phyloP scores from a whole-genome alignment of 2,329 filamentous ascomycete species.

The Aspergillus ochraceoroseus region DNA sequence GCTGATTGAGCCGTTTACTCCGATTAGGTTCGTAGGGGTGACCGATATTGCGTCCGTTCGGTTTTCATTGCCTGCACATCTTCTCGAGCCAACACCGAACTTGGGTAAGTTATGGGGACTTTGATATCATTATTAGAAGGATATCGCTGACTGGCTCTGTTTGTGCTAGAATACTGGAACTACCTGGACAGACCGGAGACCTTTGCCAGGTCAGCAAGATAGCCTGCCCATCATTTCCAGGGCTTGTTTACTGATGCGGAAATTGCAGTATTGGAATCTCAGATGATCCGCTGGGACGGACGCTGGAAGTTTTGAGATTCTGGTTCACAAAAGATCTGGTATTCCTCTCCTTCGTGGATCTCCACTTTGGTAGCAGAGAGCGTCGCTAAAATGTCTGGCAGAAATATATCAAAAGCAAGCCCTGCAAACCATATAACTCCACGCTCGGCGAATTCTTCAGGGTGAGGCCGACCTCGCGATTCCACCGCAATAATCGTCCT shows the following conservation, averaged over 20 bases:
- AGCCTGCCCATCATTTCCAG: slow-evolving; percentile 16
- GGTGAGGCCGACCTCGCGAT: slow-evolving; percentile 48
- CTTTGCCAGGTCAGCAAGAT: slow-evolving; percentile 58
- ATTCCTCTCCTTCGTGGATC: slow-evolving; percentile 22
- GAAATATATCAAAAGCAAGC: slow-evolving; percentile 98
- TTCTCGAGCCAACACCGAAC: slow-evolving; percentile 93
- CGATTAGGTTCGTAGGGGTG: slow-evolving; percentile 82
- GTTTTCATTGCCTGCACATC: slow-evolving; percentile 91
- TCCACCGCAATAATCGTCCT: not conserved
- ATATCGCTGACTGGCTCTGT: slow-evolving; percentile 16
- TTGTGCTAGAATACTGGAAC: slow-evolving; percentile 81
- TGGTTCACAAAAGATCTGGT: slow-evolving; percentile 97
- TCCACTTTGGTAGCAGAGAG: not conserved
- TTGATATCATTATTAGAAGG: not conserved
- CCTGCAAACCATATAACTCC: slow-evolving; percentile 98
- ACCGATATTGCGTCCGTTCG: slow-evolving; percentile 91
- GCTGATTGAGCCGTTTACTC: slow-evolving; percentile 5
- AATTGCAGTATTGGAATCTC: slow-evolving; percentile 69
- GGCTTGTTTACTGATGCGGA: slow-evolving; percentile 36
- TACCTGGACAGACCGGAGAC: slow-evolving; percentile 93
- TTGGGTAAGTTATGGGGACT: slow-evolving; percentile 50
- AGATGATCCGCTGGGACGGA: slow-evolving; percentile 83
- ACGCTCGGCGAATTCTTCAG: slow-evolving; percentile 95
- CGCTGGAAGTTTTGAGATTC: slow-evolving; percentile 90
- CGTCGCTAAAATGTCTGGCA: slow-evolving; percentile 31